Evolutionary conservation across 2,329 filamentous ascomycete genomes (phyloP), one percentile per base, ranked within the genome.

Genomic region (Neofusicoccum kwambonambiense): DNA sequence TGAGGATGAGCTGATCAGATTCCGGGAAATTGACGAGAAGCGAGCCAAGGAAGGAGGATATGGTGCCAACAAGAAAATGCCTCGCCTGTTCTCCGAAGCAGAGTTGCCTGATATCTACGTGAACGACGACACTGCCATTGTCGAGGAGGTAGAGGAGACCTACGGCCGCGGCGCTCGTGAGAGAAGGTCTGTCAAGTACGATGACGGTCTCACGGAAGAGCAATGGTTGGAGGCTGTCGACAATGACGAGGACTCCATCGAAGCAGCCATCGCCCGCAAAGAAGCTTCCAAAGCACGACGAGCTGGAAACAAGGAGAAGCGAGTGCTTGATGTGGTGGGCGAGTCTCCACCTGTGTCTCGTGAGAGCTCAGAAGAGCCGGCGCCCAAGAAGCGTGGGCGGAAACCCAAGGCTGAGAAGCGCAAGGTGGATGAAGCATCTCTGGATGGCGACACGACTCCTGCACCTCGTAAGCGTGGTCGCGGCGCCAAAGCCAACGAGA

Each of bases 141-240:
- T 87, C 0, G 92, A 96, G 69, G 91, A 96, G 70, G 85, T 89
- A 19, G 90, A 91, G 67, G 92, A 95, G 69, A 72, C 70, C 37
- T 82, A 88, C 31, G 95, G 95, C 66, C 93, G 95, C 77, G 95
- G 95, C 72, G 94, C 94, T 68, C 91, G 95, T 81, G 95, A 99
- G 80, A 89, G 96, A 67, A 97, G 93, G 70, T 89, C 92, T 73
- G 93, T 97, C 72, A 91, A 90, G 77, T 99, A 99, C 71, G 95
- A 99, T 72, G 95, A 99, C 73, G 95, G 96, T 61, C 87, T 99
- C 35, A 98, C 95, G 0, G 96, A 99, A 80, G 95, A 99, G 81
- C 96, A 99, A 78, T 99, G 95, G 95, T 86, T 98, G 60, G 94
- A 97, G 83, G 95, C 95, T 62, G 94, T 99, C 37, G 95, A 99